Evolutionary conservation across 1,284 basidiomycete genomes (phyloP), one percentile per base, ranked within the genome.

Genomic region (Pseudozyma sp.): DNA sequence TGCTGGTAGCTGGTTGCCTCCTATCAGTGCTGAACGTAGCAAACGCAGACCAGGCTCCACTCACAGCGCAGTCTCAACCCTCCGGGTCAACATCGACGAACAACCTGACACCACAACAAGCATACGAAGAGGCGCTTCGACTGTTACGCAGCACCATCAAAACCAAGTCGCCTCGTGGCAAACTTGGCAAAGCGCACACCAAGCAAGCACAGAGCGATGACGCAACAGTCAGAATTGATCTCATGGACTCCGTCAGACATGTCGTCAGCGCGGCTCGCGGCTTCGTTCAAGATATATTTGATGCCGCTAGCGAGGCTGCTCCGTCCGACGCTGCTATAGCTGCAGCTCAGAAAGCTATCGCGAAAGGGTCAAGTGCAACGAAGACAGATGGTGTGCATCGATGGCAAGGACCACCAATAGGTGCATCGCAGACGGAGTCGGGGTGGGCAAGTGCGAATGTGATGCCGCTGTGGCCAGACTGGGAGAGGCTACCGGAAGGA

Each of bases 381-480:
- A 65, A 52, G 19, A 40, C 45, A n/a, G 67, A 63, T 13, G 51
- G 59, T 13, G 56, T 63, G 4, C 59, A 63, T 44, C 57, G 61
- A 18, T 69, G 73, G 69, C 69, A 61, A 11, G 74, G 74, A 0
- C 70, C 74, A 0, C 70, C 74, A 1, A 44, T 67, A 16, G 70
- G 59, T 16, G 54, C 71, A n/a, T 52, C 60, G 11, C 55, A 64
- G 25, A 35, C 70, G 14, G 76, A 73, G 34, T 49, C 59, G 7
- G 52, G 57, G 35, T 80, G 72, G 70, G 50, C 65, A 3, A 63
- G 71, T 25, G 79, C 76, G 0, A 58, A 53, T 8, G 56, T 71
- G 6, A 21, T 73, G 21, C 59, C 67, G 25, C 53, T 81, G 18
- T 81, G 79, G 79, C 79, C 79, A 12, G 78, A 81, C 34, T 81